phyloP scores from a whole-genome alignment of 2,329 filamentous ascomycete species.

The Ophiostoma sp. region DNA sequence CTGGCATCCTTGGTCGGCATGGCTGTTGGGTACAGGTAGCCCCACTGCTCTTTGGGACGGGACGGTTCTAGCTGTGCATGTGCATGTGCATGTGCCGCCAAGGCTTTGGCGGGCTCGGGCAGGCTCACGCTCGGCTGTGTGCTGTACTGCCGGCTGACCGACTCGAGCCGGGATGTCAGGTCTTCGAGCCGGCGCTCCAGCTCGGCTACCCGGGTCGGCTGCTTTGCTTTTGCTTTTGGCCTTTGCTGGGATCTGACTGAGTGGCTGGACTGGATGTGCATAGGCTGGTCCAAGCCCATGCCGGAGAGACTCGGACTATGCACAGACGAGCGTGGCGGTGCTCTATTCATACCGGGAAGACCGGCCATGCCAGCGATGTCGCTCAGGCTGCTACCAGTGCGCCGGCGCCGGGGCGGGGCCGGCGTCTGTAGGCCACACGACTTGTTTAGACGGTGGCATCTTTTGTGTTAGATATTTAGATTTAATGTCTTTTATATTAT shows the following conservation, averaged over 20 bases:
- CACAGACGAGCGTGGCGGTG: neutral
- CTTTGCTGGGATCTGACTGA: too few relatives aligned
- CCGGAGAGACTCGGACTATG: neutral
- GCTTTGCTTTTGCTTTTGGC: too few relatives aligned
- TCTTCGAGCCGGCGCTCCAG: neutral
- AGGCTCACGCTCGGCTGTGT: too few relatives aligned
- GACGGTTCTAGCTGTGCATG: too few relatives aligned
- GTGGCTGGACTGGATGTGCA: neutral
- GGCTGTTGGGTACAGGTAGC: too few relatives aligned
- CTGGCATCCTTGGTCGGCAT: constrained; percentile 21
- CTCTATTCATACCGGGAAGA: neutral
- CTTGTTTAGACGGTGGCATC: constrained; percentile 14
- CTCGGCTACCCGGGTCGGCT: neutral
- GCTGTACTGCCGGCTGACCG: neutral
- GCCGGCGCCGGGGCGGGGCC: neutral
- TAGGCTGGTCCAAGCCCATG: neutral
- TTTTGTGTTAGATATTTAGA: neutral
- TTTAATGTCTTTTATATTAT: neutral
- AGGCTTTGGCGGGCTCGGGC: too few relatives aligned
- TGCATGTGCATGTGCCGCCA: too few relatives aligned
- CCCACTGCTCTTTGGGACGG: too few relatives aligned
- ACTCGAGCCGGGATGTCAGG: neutral
- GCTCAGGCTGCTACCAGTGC: neutral
- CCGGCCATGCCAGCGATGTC: neutral
- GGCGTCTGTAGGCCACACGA: neutral